Evolutionary conservation across 495 filamentous ascomycete species (phyloP).

Genomic region (Tuber aestivum): DNA sequence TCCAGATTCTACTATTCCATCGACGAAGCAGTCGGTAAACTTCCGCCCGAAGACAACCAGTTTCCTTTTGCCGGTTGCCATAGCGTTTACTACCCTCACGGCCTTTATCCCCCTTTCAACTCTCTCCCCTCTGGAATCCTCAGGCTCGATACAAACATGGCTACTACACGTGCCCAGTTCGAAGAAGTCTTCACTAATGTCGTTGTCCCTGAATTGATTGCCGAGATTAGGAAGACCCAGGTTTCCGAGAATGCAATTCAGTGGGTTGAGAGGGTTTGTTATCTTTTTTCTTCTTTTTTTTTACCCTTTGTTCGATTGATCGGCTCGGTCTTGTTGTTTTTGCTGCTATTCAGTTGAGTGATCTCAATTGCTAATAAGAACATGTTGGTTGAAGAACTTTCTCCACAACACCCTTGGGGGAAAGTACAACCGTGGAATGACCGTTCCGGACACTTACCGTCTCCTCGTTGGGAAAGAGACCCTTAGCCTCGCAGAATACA

Average conservation of each 20-base stretch:
- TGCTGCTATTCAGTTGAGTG: not conserved
- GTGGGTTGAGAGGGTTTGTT: slow-evolving; percentile 75
- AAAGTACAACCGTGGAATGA: slow-evolving; percentile 98
- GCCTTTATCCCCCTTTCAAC: slow-evolving; percentile 2
- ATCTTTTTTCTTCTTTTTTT: not conserved
- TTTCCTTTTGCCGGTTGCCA: slow-evolving; percentile 1
- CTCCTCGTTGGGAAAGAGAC: slow-evolving; percentile 63
- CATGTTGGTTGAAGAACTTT: slow-evolving; percentile 54
- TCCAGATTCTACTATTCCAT: not conserved
- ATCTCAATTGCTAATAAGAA: slow-evolving; percentile 28
- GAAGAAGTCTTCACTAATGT: slow-evolving; percentile 79
- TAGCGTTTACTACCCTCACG: not conserved
- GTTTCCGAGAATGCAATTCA: slow-evolving; percentile 73
- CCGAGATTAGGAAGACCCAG: slow-evolving; percentile 69
- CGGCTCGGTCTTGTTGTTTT: not conserved
- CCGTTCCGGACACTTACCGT: slow-evolving; percentile 82
- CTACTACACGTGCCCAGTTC: slow-evolving; percentile 53
- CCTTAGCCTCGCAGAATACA: slow-evolving; percentile 73
- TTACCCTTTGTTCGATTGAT: not conserved
- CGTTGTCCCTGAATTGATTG: slow-evolving; percentile 63
- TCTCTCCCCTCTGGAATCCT: not conserved
- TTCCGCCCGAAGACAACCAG: not conserved
- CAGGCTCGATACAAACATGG: slow-evolving; percentile 21
- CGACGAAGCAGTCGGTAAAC: not conserved
- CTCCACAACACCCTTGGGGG: slow-evolving; percentile 82